phyloP scores from a whole-genome alignment of 495 filamentous ascomycete genomes.

The Daldinia grandis region DNA sequence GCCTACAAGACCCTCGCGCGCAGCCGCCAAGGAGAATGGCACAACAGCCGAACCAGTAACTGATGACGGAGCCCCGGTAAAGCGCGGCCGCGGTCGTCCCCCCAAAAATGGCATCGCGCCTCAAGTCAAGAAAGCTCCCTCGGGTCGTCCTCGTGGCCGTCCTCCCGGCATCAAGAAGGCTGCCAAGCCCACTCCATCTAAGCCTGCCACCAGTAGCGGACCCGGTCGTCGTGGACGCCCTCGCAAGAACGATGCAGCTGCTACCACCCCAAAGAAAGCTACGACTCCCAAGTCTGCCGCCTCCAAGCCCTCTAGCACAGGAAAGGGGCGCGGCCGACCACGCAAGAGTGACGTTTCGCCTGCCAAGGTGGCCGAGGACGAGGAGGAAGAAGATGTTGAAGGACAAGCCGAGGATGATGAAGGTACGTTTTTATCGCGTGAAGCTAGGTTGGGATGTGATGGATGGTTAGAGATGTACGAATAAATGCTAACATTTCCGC shows the following conservation, averaged over 20 bases:
- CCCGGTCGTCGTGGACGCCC: constrained; percentile 49
- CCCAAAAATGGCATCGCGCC: constrained; percentile 48
- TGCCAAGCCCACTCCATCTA: constrained; percentile 38
- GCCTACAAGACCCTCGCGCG: constrained; percentile 38
- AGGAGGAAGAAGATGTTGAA: constrained; percentile 18
- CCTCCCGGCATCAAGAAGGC: constrained; percentile 56
- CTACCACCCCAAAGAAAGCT: constrained; percentile 42
- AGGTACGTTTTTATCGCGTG: constrained; percentile 24
- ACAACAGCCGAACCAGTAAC: constrained; percentile 28
- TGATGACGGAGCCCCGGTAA: constrained; percentile 40
- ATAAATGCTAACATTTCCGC: constrained; percentile 10
- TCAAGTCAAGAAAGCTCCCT: constrained; percentile 49
- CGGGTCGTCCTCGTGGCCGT: constrained; percentile 56
- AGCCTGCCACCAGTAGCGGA: constrained; percentile 25
- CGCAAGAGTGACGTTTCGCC: constrained; percentile 29
- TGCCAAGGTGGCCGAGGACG: constrained; percentile 34
- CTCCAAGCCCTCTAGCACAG: constrained; percentile 32
- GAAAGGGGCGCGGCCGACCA: constrained; percentile 31
- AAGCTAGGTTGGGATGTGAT: too few species aligned
- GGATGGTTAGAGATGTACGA: not conserved
- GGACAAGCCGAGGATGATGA: constrained; percentile 12
- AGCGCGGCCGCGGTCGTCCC: constrained; percentile 58
- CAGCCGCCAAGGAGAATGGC: constrained; percentile 40
- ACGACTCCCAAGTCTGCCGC: constrained; percentile 26
- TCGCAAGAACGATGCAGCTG: constrained; percentile 37